Evolutionary conservation across 306 rosid species (phyloP), one percentile per base, ranked within the genome.

Genomic region (Rubus parviflorus): DNA sequence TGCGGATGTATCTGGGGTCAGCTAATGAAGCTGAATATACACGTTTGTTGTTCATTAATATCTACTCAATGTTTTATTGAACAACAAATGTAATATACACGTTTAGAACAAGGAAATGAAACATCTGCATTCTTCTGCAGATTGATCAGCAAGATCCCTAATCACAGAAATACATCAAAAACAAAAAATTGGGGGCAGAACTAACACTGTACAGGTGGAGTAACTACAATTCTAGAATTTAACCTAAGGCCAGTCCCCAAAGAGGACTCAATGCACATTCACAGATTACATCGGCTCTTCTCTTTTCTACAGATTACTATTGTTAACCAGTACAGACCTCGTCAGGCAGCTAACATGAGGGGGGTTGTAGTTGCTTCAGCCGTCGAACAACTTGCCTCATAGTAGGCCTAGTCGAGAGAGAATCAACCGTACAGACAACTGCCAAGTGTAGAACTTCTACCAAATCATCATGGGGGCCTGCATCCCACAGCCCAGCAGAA

Each of bases 341-440:
- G 41, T 71, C 58, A 10, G 76, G 48, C 65, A 57, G 73, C 89
- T 91, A 93, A 81, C 92, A 93, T 19, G 97, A 85, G 47, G 94
- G 96, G 17, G 98, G 97, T 80, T 94, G 92, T 83, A 94, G 92
- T 81, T 94, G 98, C 85, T 94, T 94, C 3, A 94, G 91, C 88
- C 96, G 88, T 16, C 97, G 80, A 5, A 94, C 97, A 49, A 90
- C 98, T 66, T 89, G 97, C 80, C 92, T 89, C 97, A 92, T 94
- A 3, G 98, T 85, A 12, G 98, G 98, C 83, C 98, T 87, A 1
- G 96, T 90, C 10, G 98, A 94, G 74, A 91, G 91, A 16, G 97
- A 87, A 3, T 94, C 97, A 3, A 91, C 96, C 4, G 98, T 94
- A 60, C 98, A 94, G 8, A 94, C 89, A 65, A 94, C 92, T 15